These are phyloP conservation scores for Omphalotus guepiniiformis DNA, from an alignment of 768 basidiomycete genomes.

Conservation along the genomic window DNA sequence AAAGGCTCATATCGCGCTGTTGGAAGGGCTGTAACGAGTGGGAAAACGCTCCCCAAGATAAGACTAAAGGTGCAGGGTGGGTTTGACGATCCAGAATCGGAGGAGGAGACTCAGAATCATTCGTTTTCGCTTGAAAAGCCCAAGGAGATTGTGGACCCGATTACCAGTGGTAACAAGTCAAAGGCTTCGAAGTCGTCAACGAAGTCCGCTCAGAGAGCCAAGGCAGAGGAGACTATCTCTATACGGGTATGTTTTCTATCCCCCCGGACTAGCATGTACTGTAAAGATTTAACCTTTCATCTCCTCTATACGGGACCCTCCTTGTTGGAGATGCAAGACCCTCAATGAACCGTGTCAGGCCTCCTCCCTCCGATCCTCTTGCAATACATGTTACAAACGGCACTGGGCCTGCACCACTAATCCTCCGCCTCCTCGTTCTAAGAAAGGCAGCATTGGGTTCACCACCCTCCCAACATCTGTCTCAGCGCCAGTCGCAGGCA, in stretches of 20 bases:
- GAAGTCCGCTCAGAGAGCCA: background rate
- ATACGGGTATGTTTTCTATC: slow-evolving; percentile 1
- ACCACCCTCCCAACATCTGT: background rate
- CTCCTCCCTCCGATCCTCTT: slow-evolving; percentile 1
- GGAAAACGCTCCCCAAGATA: slow-evolving; percentile 6
- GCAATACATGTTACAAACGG: slow-evolving; percentile 5
- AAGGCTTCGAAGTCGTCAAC: no score
- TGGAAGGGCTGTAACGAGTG: background rate
- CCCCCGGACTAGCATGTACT: no score
- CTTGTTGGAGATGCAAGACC: slow-evolving; percentile 6
- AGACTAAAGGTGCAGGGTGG: slow-evolving; percentile 1
- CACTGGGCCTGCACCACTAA: slow-evolving; percentile 4
- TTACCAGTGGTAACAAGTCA: no score
- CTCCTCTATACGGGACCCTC: background rate
- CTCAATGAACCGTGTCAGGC: slow-evolving; percentile 4
- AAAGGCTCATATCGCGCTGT: background rate
- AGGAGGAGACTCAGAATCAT: slow-evolving; percentile 1
- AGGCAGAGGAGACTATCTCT: slow-evolving; percentile 1
- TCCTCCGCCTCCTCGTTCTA: slow-evolving; percentile 1
- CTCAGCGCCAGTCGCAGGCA: background rate
- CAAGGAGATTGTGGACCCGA: no score
- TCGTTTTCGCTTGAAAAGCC: background rate
- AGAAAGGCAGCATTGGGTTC: background rate
- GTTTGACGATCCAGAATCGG: slow-evolving; percentile 6
- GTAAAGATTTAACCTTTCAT: background rate